Evolutionary conservation across 1,284 basidiomycete genomes (phyloP).

Genomic region (Puccinia sorghi): DNA sequence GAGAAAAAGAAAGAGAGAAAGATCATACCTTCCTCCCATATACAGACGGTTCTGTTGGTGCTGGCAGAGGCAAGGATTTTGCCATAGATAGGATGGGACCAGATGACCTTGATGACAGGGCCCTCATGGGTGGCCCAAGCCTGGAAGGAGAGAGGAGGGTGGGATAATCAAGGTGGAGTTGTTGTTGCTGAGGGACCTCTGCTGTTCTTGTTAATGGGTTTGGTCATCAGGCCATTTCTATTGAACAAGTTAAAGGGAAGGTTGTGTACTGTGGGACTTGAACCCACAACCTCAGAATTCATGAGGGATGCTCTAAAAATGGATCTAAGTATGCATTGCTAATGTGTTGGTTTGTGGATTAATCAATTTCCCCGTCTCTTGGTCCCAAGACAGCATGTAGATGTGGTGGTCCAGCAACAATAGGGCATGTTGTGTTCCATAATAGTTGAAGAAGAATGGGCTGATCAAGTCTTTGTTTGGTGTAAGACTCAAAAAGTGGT

Average conservation of each 20-base stretch:
- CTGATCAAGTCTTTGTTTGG: slow-evolving; percentile 71
- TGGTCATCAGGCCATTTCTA: slow-evolving; percentile 52
- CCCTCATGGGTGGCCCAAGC: slow-evolving; percentile 45
- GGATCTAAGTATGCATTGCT: too few relatives aligned
- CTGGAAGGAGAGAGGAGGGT: too few relatives aligned
- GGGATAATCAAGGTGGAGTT: too few relatives aligned
- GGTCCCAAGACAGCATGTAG: slow-evolving; percentile 50
- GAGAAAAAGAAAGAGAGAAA: neutral
- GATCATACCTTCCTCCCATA: slow-evolving; percentile 40
- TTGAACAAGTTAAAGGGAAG: too few relatives aligned
- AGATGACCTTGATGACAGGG: slow-evolving; percentile 42
- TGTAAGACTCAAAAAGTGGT: too few relatives aligned
- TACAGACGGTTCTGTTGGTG: slow-evolving; percentile 35
- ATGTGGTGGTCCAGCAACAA: slow-evolving; percentile 76
- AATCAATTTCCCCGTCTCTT: slow-evolving; percentile 49
- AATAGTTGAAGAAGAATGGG: slow-evolving; percentile 83
- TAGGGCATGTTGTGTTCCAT: slow-evolving; percentile 75
- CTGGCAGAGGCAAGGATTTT: slow-evolving; percentile 38
- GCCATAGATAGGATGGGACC: slow-evolving; percentile 47
- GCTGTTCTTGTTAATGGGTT: slow-evolving; percentile 52
- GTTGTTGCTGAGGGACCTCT: slow-evolving; percentile 63
- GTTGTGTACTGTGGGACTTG: too few relatives aligned
- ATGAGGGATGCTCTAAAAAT: too few relatives aligned
- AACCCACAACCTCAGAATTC: too few relatives aligned
- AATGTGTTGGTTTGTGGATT: too few relatives aligned